Base-by-base conservation (phyloP, 106 monocot species). In the Gastrodia elata region DNA sequence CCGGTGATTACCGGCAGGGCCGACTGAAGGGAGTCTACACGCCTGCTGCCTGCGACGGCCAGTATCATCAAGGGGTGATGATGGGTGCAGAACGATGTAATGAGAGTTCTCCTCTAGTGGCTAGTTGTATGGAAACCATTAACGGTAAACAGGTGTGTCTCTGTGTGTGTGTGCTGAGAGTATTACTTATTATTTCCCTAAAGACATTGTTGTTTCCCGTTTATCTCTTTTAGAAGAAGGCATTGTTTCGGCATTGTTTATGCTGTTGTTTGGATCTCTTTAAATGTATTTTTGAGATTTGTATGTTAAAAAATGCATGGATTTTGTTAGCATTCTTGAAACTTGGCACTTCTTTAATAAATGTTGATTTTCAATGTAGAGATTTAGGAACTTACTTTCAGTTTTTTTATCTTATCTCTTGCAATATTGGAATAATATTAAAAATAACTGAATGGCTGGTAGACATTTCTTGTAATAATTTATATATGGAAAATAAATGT, bases 71-170 rank as follows among this genome's bases (percentile, higher is more conserved):
- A 30, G 49, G 75, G 40, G 44, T 59, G 73, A 33, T 48, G 36
- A 46, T 72, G 27, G 75, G 73, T 26, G 77, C 76, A 30, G 74
- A 43, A 22, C 25, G 25, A 33, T 13, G 69, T 13, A 58, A 38
- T 38, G 86, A 86, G 24, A 74, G 65, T 56, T 81, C 81, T 7
- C 75, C 77, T 10, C 75, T 83, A 18, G n/a, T 68, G 6, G 82
- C 69, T 37, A 77, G 80, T 68, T 73, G 78, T 74, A 64, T 88
- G 76, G 83, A 86, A 65, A 58, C 64, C n/a, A 38, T 76, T 25
- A 78, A 79, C 34, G 86, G 84, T 49, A 84, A 86, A 68, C 84
- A 85, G 89, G 91, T 95, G 42, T n/a, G n/a, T n/a, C n/a, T n/a
- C n/a, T n/a, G n/a, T n/a, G n/a, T n/a, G n/a, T 61, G 42, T 37